Percentiles rank a stretch among this genome's conserved stretches.
Evolutionary conservation across 2,329 filamentous ascomycete species (phyloP).

Genomic region (Colletotrichum sublineola): DNA sequence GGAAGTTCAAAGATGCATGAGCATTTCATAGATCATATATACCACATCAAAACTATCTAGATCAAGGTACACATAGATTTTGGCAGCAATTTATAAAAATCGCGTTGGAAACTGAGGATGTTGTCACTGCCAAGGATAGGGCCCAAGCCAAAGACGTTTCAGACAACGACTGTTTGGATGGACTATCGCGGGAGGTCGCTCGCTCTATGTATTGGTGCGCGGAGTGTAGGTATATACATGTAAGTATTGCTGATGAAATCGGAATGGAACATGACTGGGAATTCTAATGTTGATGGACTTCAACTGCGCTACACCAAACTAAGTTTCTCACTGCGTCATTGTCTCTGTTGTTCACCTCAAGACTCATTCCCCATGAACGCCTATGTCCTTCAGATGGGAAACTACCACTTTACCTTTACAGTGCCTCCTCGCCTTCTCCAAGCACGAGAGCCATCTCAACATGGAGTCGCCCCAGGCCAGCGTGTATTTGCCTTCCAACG

Average conservation of each 20-base stretch:
- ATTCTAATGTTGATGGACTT: too few species aligned
- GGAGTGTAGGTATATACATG: too few species aligned
- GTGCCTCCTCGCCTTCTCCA: neutral
- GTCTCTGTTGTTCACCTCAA: neutral
- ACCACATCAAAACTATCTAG: neutral
- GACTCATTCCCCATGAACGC: neutral
- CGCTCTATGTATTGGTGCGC: too few species aligned
- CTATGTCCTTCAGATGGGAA: neutral
- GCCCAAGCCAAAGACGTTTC: neutral
- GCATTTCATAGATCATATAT: neutral
- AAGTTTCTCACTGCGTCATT: neutral
- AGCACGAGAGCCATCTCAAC: slow-evolving; percentile 11
- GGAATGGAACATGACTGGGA: too few species aligned
- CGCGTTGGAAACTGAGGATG: neutral
- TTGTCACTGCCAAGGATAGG: neutral
- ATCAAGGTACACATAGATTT: neutral
- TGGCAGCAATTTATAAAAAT: too few species aligned
- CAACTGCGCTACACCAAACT: too few species aligned
- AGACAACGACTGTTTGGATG: neutral
- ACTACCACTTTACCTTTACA: slow-evolving; percentile 11
- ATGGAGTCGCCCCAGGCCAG: slow-evolving; percentile 5
- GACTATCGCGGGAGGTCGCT: too few species aligned
- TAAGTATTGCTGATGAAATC: too few species aligned
- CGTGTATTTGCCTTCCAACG: slow-evolving; percentile 7
- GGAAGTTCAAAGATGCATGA: neutral